These are phyloP conservation scores for Boletellus ananas DNA, from an alignment of 768 basidiomycete genomes.

Conservation along the genomic window DNA sequence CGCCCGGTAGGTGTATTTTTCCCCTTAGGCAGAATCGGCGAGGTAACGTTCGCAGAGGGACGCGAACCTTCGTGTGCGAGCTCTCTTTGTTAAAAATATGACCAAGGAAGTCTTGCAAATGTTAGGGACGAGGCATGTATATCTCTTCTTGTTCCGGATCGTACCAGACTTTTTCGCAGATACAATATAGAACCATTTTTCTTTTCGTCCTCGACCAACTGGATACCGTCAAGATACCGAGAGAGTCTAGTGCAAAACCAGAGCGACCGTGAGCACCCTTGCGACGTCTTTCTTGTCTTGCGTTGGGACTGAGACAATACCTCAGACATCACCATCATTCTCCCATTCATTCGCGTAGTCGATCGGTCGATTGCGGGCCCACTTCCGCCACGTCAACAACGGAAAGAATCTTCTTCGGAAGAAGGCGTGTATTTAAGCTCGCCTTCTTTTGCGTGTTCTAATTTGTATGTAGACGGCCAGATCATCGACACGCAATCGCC, in stretches of 20 bases:
- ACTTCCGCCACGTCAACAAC: neutral
- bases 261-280: slow-evolving; percentile 51
- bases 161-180: slow-evolving; percentile 19
- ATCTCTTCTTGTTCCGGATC: neutral
- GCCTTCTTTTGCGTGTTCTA: neutral
- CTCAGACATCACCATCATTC: slow-evolving; percentile 52
- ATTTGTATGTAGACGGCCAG: slow-evolving; percentile 15
- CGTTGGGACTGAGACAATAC: neutral
- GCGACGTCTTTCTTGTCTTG: slow-evolving; percentile 14
- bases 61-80: slow-evolving; percentile 39
- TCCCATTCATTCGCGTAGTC: slow-evolving; percentile 48
- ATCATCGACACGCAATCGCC: slow-evolving; percentile 53
- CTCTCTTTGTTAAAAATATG: slow-evolving; percentile 49
- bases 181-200: slow-evolving; percentile 62
- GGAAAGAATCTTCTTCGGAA: neutral
- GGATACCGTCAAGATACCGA: slow-evolving; percentile 66
- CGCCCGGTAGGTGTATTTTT: slow-evolving; percentile 33
- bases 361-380: slow-evolving; percentile 1
- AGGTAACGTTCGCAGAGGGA: slow-evolving; percentile 26
- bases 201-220: slow-evolving; percentile 59
- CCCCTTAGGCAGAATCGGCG: too few relatives aligned
- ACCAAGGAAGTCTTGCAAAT: slow-evolving; percentile 51
- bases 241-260: slow-evolving; percentile 38
- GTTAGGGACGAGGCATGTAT: slow-evolving; percentile 49
- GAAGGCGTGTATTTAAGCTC: slow-evolving; percentile 4